Evolutionary conservation across 2,329 filamentous ascomycete species (phyloP).

Genomic region (Aschersonia sp.): DNA sequence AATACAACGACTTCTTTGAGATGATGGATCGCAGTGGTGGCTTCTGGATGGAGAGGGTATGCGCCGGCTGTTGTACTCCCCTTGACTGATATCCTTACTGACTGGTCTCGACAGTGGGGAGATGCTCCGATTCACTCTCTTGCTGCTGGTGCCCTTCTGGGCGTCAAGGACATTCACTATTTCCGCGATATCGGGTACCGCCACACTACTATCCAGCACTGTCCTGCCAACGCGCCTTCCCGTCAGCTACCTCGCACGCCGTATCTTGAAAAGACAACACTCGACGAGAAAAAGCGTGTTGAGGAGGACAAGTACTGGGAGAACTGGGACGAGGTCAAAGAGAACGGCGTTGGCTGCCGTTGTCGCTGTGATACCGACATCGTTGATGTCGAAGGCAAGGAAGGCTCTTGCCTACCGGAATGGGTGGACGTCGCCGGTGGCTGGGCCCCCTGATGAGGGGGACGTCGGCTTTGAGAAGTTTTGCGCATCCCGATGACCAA

Average conservation of each 20-base stretch:
- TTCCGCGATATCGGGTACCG: slow-evolving; percentile 98
- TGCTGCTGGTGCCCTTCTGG: slow-evolving; percentile 75
- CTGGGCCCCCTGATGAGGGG: slow-evolving; percentile 48
- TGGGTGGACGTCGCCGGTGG: slow-evolving; percentile 97
- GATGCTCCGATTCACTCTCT: slow-evolving; percentile 97
- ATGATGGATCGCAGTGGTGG: slow-evolving; percentile 98
- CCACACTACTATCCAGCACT: slow-evolving; percentile 98
- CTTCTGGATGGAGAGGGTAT: slow-evolving; percentile 97
- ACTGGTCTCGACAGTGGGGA: slow-evolving; percentile 58
- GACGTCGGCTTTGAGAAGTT: neutral
- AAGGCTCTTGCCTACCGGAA: slow-evolving; percentile 84
- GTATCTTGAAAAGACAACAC: slow-evolving; percentile 68
- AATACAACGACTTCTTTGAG: slow-evolving; percentile 94
- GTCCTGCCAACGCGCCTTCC: slow-evolving; percentile 84
- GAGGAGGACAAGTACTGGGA: slow-evolving; percentile 98
- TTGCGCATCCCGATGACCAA: neutral
- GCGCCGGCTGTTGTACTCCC: slow-evolving; percentile 3
- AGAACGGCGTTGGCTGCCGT: slow-evolving; percentile 92
- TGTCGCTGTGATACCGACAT: slow-evolving; percentile 97
- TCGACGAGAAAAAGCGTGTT: slow-evolving; percentile 66
- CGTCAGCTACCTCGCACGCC: slow-evolving; percentile 70
- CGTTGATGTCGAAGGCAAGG: slow-evolving; percentile 93
- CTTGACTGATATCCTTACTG: neutral
- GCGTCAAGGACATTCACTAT: slow-evolving; percentile 80
- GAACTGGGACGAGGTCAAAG: slow-evolving; percentile 69